phyloP scores from a whole-genome alignment of 148 eudicot species.

The Fagopyrum tataricum region DNA sequence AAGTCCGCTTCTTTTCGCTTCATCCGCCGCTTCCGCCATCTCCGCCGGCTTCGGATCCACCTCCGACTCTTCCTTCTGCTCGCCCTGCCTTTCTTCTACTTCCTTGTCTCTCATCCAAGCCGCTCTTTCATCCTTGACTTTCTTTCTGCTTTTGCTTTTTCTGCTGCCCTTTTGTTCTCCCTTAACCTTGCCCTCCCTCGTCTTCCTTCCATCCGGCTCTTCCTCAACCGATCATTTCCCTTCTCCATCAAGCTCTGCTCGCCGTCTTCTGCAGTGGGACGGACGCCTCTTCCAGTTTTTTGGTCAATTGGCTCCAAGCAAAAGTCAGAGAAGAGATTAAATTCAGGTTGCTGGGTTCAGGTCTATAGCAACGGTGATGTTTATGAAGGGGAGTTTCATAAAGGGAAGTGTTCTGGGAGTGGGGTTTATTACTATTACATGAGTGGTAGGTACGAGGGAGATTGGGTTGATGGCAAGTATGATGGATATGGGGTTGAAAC shows the following conservation, averaged over 20 bases:
- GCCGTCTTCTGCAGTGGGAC: conserved; percentile 16
- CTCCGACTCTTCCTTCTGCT: conserved; percentile 45
- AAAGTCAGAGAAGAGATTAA: conserved; percentile 44
- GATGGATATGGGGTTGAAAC: conserved; percentile 95
- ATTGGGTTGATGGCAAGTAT: conserved; percentile 95
- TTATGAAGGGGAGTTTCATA: conserved; percentile 89
- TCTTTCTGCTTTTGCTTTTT: conserved; percentile 78
- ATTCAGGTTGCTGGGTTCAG: conserved; percentile 79
- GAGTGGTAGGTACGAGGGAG: conserved; percentile 94
- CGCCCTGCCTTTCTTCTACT: conserved; percentile 69
- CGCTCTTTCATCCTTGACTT: conserved; percentile 73
- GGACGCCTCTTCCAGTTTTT: conserved; percentile 60
- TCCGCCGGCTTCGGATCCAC: conserved; percentile 41
- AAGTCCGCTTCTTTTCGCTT: conserved; percentile 33
- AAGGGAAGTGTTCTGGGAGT: conserved; percentile 88
- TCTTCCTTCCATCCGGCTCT: conserved; percentile 70
- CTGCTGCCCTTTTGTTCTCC: conserved; percentile 74
- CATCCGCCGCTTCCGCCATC: conserved; percentile 42
- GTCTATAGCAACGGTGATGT: conserved; percentile 86
- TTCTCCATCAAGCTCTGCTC: conserved; percentile 50
- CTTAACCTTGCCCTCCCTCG: conserved; percentile 80
- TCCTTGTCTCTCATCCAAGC: conserved; percentile 75
- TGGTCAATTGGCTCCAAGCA: conserved; percentile 82
- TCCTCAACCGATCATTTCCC: conserved; percentile 50
- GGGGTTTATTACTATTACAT: conserved; percentile 89